Conservation (phyloP, 495 filamentous ascomycete species). For the Talaromyces liani region DNA sequence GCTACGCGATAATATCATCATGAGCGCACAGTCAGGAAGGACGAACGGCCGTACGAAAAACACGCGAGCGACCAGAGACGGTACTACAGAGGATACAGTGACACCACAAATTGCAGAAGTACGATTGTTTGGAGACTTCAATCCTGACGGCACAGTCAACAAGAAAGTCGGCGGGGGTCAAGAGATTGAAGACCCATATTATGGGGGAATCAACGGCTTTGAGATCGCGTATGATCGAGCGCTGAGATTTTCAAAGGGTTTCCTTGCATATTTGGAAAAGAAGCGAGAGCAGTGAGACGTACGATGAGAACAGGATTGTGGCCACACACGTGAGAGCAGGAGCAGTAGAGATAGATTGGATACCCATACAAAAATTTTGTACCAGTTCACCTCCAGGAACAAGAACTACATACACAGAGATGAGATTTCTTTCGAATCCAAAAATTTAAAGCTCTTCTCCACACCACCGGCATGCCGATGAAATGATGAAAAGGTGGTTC, state of each 20-base stretch:
- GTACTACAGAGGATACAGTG: conserved; percentile 17
- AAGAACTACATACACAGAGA: too few species aligned
- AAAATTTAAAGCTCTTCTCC: conserved; percentile 46
- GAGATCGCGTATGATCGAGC: conserved; percentile 80
- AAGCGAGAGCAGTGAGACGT: conserved; percentile 4
- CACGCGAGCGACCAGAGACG: conserved; percentile 14
- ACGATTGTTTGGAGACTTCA: conserved; percentile 81
- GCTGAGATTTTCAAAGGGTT: conserved; percentile 68
- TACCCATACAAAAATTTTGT: background rate
- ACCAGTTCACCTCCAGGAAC: background rate
- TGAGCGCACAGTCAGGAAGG: conserved; percentile 33
- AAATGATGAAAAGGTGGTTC: conserved; percentile 56
- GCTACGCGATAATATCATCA: conserved; percentile 45
- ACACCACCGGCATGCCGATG: conserved; percentile 50
- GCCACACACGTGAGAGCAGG: background rate
- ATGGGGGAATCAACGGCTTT: conserved; percentile 77
- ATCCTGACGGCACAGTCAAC: conserved; percentile 55
- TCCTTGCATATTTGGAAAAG: conserved; percentile 47
- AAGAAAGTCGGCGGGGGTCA: conserved; percentile 67
- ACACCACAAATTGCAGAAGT: conserved; percentile 44
- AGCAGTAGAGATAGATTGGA: background rate
- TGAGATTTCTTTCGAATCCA: background rate
- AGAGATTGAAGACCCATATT: conserved; percentile 86
- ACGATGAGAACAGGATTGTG: background rate
- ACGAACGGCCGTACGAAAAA: conserved; percentile 2